Evolutionary conservation across 306 rosid genomes (phyloP), one percentile per base, ranked within the genome.

Genomic region (Clitoria ternatea): DNA sequence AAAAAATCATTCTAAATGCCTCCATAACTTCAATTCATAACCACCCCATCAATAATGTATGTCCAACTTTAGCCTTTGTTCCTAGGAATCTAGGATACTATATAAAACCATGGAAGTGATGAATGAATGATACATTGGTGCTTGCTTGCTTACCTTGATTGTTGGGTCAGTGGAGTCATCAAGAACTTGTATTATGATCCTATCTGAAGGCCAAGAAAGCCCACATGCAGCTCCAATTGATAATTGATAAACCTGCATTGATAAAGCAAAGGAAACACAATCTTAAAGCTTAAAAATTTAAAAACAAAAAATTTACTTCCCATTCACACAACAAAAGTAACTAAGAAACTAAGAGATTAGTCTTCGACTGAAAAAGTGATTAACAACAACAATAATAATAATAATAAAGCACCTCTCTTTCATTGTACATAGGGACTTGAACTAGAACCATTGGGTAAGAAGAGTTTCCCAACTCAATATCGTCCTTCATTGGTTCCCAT

Each of bases 351-450:
- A n/a, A n/a, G n/a, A n/a, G n/a, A n/a, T n/a, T n/a, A n/a, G n/a
- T n/a, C n/a, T n/a, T n/a, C n/a, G n/a, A n/a, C n/a, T n/a, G n/a
- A n/a, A n/a, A n/a, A n/a, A n/a, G n/a, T n/a, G n/a, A n/a, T n/a
- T n/a, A n/a, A n/a, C n/a, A n/a, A n/a, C n/a, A n/a, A n/a, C n/a
- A n/a, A n/a, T n/a, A n/a, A n/a, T n/a, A n/a, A n/a, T n/a, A n/a
- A n/a, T n/a, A n/a, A n/a, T n/a, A n/a, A 13, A 26, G 43, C 4
- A 93, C 98, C 98, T 94, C 98, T 87, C 90, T 81, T 82, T 94
- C 98, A 26, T 94, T 94, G 77, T 79, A 94, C 98, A 94, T 94
- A 13, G 98, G 98, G 77, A 94, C 85, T 80, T 94, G 98, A 40
- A 94, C 88, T 2, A 94, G 84, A 17, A 94, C 96, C 95, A 87